phyloP scores from a whole-genome alignment of 2,329 filamentous ascomycete genomes.

The Monosporascus cannonballus region DNA sequence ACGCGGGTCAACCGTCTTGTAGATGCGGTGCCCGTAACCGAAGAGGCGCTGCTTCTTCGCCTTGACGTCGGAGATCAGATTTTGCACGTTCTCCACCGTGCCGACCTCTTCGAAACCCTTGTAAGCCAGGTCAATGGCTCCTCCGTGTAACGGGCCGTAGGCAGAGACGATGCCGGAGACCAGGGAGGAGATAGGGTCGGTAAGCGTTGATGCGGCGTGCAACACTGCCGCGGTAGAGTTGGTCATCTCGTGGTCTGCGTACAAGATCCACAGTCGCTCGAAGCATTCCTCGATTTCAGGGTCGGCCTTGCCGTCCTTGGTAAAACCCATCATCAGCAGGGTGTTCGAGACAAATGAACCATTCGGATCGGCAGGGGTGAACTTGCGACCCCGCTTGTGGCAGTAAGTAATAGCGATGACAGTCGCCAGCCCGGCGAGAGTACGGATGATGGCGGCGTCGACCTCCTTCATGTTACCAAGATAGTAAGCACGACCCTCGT shows the following conservation, averaged over 20 bases:
- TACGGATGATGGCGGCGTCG: constrained; percentile 30
- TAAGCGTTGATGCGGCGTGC: constrained; percentile 39
- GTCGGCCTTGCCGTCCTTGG: constrained; percentile 24
- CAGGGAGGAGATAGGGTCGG: constrained; percentile 36
- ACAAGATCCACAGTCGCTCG: constrained; percentile 35
- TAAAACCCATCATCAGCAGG: constrained; percentile 38
- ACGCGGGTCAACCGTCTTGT: constrained; percentile 31
- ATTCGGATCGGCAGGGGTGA: constrained; percentile 25
- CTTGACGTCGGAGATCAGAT: constrained; percentile 34
- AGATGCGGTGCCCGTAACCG: constrained; percentile 35
- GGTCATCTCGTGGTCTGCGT: constrained; percentile 44
- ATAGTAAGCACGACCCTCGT: constrained; percentile 30
- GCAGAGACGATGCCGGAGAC: constrained; percentile 32
- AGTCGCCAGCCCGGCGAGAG: constrained; percentile 27
- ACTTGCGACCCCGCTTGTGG: constrained; percentile 29
- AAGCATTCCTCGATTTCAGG: constrained; percentile 23
- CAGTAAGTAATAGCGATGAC: constrained; percentile 32
- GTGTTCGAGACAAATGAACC: constrained; percentile 36
- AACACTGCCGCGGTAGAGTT: constrained; percentile 40
- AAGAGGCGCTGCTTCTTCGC: constrained; percentile 34
- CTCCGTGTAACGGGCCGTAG: constrained; percentile 42
- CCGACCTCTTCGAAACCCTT: constrained; percentile 32
- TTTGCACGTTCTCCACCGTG: constrained; percentile 29
- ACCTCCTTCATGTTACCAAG: constrained; percentile 26
- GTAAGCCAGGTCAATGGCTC: constrained; percentile 43